A percentile compares a stretch with the other conserved stretches of the same genome.
Evolutionary conservation across 1,284 basidiomycete species (phyloP).

Genomic region (Ceraceosorus guamensis): DNA sequence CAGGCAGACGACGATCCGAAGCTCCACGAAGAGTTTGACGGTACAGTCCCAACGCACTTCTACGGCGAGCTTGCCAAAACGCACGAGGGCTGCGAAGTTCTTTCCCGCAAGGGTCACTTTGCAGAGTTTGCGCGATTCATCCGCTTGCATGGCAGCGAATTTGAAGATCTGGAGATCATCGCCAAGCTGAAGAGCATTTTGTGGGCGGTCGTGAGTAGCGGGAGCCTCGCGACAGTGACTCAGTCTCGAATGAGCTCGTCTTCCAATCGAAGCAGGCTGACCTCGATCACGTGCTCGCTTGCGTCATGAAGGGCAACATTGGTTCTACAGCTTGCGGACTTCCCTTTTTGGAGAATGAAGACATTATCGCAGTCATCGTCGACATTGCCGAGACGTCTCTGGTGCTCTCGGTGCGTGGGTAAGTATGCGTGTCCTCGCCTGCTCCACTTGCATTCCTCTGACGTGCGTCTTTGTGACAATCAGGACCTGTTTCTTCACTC

Average conservation of each 20-base stretch:
- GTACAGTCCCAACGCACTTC: conserved; percentile 85
- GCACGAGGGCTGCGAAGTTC: conserved; percentile 78
- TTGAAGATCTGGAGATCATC: conserved; percentile 72
- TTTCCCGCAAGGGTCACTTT: conserved; percentile 85
- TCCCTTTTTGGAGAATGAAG: conserved; percentile 89
- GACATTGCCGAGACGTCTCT: conserved; percentile 83
- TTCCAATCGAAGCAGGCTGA: no score
- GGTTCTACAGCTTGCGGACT: conserved; percentile 82
- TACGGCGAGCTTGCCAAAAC: conserved; percentile 97
- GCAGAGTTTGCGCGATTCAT: conserved; percentile 84
- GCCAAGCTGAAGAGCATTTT: conserved; percentile 86
- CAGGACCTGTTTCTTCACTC: conserved; percentile 88
- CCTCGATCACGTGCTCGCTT: background rate
- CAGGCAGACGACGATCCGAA: conserved; percentile 47
- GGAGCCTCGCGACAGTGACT: no score
- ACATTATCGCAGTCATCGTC: conserved; percentile 78
- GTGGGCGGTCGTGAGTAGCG: conserved; percentile 76
- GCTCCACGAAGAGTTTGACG: conserved; percentile 53
- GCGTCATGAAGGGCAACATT: conserved; percentile 65
- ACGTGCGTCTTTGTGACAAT: conserved; percentile 58
- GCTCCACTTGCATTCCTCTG: no score
- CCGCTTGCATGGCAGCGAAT: conserved; percentile 74
- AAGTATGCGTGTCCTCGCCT: no score
- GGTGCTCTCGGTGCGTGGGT: conserved; percentile 51
- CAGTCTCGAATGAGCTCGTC: no score